Evolutionary conservation across 352 stramenopile species (phyloP), one percentile per base, ranked within the genome.

Genomic region (Saprolegnia parasitica): DNA sequence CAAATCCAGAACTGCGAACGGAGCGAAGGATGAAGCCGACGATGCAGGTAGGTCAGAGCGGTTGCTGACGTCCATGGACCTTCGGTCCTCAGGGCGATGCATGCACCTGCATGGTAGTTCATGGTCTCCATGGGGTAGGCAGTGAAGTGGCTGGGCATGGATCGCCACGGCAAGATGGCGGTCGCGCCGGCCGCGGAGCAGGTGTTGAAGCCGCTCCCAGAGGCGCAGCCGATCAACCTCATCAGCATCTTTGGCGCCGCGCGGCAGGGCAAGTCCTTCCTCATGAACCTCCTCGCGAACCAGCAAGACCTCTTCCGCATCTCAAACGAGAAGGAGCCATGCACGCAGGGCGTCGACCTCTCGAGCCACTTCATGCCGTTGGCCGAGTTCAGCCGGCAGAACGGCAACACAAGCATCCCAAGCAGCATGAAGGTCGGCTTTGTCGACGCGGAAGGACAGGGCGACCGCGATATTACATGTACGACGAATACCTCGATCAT

Each of bases 281-380:
- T 95, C 21, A 95, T 95, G 87, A 95, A 95, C 56, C 71, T 95
- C 49, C 76, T 95, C 60, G 84, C 87, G 23, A 85, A 91, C 68
- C 83, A 95, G 72, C 83, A 95, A 70, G 87, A 93, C 54, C 54
- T 93, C 35, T 95, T 95, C 74, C 88, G 90, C 73, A 95, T 95
- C 67, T 95, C 87, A 4, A 95, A 95, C 67, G 71, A 91, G 39
- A 80, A 86, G 4, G 87, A 95, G 73, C 87, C 87, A 20, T 95
- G 87, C 66, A 95, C 87, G 16, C 87, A 95, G 65, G 87, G 87
- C 47, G 85, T 95, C 60, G 87, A 95, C 56, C 72, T 95, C 40
- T 91, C 87, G 21, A 81, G 78, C 11, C 83, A 90, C 50, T 92
- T 93, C 60, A 73, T 92, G 20, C 81, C 85, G 11, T 76, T 95